Percentiles rank a stretch among this genome's conserved stretches.
Conservation (phyloP, 108 stramenopile species). For the Pseudonitzschia multiseries region DNA sequence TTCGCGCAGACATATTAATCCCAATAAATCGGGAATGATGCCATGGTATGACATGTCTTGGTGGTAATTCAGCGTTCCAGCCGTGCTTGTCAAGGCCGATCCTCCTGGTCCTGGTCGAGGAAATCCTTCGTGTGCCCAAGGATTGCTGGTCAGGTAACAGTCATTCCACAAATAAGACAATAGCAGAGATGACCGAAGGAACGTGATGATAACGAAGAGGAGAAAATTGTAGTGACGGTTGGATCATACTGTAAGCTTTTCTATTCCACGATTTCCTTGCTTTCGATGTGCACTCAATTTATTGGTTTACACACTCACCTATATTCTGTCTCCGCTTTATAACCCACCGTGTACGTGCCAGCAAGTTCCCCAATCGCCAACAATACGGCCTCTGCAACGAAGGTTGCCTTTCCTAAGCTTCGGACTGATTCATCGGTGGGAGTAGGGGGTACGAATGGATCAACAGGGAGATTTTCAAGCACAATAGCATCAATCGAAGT, state of each 20-base stretch:
- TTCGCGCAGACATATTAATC: slow-evolving; percentile 20
- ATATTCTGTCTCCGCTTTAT: slow-evolving; percentile 22
- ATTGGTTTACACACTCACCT: neutral
- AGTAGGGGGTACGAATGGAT: slow-evolving; percentile 22
- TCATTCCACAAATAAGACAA: neutral
- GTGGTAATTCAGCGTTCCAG: slow-evolving; percentile 8
- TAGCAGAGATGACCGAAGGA: neutral
- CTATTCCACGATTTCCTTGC: neutral
- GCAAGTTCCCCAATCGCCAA: slow-evolving; percentile 21
- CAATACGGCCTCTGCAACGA: slow-evolving; percentile 22
- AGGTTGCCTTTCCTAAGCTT: slow-evolving; percentile 14
- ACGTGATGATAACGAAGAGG: too few relatives aligned
- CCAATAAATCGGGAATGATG: slow-evolving; percentile 16
- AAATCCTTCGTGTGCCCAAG: slow-evolving; percentile 29
- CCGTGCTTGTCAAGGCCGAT: slow-evolving; percentile 20
- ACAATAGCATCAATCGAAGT: slow-evolving; percentile 9
- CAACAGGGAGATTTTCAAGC: slow-evolving; percentile 21
- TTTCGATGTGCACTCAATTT: neutral
- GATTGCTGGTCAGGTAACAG: neutral
- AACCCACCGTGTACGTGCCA: slow-evolving; percentile 11
- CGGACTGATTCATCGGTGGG: slow-evolving; percentile 17
- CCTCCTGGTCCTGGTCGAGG: slow-evolving; percentile 3
- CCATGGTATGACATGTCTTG: slow-evolving; percentile 31
- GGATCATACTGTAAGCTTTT: neutral
- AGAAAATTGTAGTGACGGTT: neutral